A percentile compares a stretch with the other conserved stretches of the same genome.
Evolutionary conservation across 129 eudicot genomes (phyloP).

Genomic region (Oenanthe sinensis): DNA sequence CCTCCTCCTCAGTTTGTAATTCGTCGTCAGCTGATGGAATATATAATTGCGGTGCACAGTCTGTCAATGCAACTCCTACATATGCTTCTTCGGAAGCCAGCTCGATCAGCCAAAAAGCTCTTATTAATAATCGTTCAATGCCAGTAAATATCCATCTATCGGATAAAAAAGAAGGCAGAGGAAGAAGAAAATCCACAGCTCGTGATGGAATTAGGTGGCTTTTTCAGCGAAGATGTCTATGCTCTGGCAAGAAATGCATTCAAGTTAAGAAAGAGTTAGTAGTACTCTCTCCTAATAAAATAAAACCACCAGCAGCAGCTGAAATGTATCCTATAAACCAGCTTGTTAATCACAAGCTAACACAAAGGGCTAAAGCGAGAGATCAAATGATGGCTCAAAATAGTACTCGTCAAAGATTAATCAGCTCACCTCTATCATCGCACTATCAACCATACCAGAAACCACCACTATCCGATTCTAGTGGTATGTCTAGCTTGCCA

Average conservation of each 20-base stretch:
- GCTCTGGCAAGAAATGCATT: constrained; percentile 3
- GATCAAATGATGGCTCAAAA: not conserved
- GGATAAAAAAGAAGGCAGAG: not conserved
- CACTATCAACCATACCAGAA: not conserved
- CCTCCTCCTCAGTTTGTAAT: constrained; percentile 1
- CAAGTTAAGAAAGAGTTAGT: not conserved
- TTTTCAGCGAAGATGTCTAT: not conserved
- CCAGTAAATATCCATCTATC: not conserved
- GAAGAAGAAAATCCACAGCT: not conserved
- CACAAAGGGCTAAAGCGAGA: not conserved
- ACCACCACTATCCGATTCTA: not conserved
- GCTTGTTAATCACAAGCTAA: not conserved
- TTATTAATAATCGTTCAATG: not conserved
- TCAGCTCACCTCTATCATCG: not conserved
- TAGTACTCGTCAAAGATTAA: not conserved
- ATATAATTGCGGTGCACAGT: not conserved
- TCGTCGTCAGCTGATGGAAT: not conserved
- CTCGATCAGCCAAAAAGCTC: not conserved
- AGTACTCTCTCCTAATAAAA: not conserved
- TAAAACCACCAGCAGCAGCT: not conserved
- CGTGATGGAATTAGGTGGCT: constrained; percentile 1
- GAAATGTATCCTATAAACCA: not conserved
- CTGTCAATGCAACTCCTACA: not conserved
- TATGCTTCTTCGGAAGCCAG: not conserved
- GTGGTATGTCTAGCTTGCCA: not conserved